These are phyloP conservation scores for Aechmea fasciata DNA, from an alignment of 176 grass and related monocot genomes.

Conservation along the genomic window DNA sequence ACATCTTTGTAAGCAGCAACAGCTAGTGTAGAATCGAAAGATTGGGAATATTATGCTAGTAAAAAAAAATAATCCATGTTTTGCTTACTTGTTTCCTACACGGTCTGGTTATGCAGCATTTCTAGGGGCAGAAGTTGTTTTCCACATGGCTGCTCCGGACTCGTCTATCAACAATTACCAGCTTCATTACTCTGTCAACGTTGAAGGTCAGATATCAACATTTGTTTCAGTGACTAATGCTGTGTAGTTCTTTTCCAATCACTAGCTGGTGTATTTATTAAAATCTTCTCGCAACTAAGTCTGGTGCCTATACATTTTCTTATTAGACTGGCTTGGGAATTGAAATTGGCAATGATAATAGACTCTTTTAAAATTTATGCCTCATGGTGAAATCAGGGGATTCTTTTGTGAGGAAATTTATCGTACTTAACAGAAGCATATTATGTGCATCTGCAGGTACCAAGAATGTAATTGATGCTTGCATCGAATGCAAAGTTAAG, in stretches of 20 bases:
- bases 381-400: background rate
- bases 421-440: background rate
- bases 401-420: background rate
- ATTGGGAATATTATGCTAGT: no score
- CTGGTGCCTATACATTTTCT: background rate
- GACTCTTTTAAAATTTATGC: no score
- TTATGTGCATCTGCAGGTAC: slow-evolving; percentile 47
- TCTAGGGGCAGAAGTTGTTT: slow-evolving; percentile 79
- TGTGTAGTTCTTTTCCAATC: background rate
- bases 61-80: background rate
- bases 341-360: no score
- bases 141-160: slow-evolving; percentile 98
- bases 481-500: slow-evolving; percentile 72
- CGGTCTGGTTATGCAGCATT: slow-evolving; percentile 49
- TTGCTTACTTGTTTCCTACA: background rate
- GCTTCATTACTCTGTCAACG: slow-evolving; percentile 96
- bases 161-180: slow-evolving; percentile 97
- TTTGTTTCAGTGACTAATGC: background rate
- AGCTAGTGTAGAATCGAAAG: no score
- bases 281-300: no score
- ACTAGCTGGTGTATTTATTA: no score
- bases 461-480: slow-evolving; percentile 86
- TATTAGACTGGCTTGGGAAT: no score
- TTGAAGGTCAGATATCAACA: slow-evolving; percentile 47
- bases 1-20: no score